Conservation (phyloP, 202 grass and related monocot genomes). For the Panicum virgatum region DNA sequence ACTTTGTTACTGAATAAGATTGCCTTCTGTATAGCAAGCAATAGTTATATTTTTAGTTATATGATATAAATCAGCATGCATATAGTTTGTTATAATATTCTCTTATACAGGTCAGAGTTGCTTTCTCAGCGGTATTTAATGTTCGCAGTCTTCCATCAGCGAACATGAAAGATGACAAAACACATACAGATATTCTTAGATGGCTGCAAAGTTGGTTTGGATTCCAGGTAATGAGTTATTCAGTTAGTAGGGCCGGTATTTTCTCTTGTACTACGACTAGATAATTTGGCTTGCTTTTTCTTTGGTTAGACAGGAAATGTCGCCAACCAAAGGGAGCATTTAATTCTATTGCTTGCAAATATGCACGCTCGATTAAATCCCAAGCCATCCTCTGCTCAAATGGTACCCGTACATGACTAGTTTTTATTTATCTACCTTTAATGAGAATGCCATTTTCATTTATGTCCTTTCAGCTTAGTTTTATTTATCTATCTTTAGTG, state of each 20-base stretch:
- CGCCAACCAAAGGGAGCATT: constrained; percentile 94
- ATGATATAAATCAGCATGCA: constrained; percentile 14
- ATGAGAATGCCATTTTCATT: constrained; percentile 32
- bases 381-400: constrained; percentile 67
- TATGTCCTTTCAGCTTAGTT: constrained; percentile 28
- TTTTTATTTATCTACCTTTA: constrained; percentile 38
- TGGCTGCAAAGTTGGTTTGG: constrained; percentile 96
- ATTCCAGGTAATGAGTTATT: constrained; percentile 70
- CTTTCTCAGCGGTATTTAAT: constrained; percentile 70
- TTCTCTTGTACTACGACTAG: constrained; percentile 28
- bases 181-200: constrained; percentile 64
- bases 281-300: constrained; percentile 37
- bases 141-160: constrained; percentile 75
- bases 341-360: constrained; percentile 95
- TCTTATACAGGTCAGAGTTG: constrained; percentile 76
- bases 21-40: background rate
- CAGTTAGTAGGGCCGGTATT: constrained; percentile 10
- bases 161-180: constrained; percentile 52
- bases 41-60: background rate
- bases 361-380: constrained; percentile 72
- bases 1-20: background rate
- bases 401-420: constrained; percentile 55
- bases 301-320: constrained; percentile 85
- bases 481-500: constrained; percentile 31
- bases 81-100: constrained; percentile 27